Evolutionary conservation across 1,284 basidiomycete genomes (phyloP).

Genomic region (Ceratobasidium papillatum): DNA sequence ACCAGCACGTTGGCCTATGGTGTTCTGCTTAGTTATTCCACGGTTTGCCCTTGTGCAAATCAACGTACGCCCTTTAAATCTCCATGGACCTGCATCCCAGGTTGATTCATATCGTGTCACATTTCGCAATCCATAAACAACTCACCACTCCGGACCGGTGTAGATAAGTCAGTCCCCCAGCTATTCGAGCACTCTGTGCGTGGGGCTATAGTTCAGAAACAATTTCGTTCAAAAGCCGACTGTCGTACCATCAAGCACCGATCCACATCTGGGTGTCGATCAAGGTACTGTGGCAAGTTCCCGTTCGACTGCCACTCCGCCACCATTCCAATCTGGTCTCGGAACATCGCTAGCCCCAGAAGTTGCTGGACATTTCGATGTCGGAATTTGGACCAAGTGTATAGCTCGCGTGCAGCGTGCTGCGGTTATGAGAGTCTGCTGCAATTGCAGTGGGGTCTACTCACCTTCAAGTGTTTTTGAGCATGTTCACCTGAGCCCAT

Average conservation of each 20-base stretch:
- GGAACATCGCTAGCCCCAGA: background rate
- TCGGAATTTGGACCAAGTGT: slow-evolving; percentile 23
- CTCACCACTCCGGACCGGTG: no score
- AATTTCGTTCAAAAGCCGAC: no score
- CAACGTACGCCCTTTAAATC: background rate
- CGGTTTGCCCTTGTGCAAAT: no score
- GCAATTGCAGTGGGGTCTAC: background rate
- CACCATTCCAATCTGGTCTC: slow-evolving; percentile 7
- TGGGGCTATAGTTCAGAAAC: no score
- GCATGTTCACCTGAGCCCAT: background rate
- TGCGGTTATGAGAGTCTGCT: background rate
- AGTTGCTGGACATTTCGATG: background rate
- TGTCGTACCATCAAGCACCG: no score
- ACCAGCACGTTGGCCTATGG: slow-evolving; percentile 14
- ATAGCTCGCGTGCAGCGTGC: background rate
- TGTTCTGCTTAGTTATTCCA: no score
- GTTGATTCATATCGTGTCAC: no score
- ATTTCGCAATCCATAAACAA: no score
- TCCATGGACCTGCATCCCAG: slow-evolving; percentile 20
- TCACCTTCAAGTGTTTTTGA: background rate
- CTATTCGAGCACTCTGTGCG: no score
- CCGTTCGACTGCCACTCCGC: background rate
- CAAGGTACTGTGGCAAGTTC: background rate
- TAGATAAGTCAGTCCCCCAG: no score
- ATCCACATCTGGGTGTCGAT: background rate